phyloP scores from a whole-genome alignment of 768 basidiomycete species.

The Pulveroboletus sp. region DNA sequence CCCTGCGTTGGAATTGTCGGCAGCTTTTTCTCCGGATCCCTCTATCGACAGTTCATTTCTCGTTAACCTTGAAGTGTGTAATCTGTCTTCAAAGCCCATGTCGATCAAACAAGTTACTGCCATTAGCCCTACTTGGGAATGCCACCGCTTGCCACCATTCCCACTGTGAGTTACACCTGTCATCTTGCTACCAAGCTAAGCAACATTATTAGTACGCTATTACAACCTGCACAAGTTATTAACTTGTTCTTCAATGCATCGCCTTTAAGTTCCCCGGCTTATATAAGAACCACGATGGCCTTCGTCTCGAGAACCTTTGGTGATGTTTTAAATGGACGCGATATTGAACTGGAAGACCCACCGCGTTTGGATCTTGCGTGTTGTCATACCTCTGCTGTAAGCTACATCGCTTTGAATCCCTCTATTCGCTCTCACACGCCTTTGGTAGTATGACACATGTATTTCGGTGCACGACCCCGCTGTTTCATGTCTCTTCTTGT shows the following conservation, averaged over 20 bases:
- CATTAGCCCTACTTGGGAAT: constrained; percentile 68
- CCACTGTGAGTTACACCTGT: constrained; percentile 38
- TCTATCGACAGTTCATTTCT: constrained; percentile 46
- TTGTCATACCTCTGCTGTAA: constrained; percentile 45
- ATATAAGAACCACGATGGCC: constrained; percentile 39
- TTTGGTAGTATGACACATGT: constrained; percentile 9
- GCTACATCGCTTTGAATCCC: neutral
- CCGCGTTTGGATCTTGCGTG: constrained; percentile 53
- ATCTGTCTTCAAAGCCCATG: constrained; percentile 40
- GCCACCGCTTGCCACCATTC: constrained; percentile 34
- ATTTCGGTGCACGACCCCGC: constrained; percentile 19
- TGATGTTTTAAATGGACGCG: constrained; percentile 45
- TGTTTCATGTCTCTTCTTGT: constrained; percentile 45
- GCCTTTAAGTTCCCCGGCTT: constrained; percentile 34
- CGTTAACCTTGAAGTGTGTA: constrained; percentile 53
- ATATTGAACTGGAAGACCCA: constrained; percentile 38
- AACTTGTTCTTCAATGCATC: constrained; percentile 41
- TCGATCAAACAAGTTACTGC: constrained; percentile 54
- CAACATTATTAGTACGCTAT: constrained; percentile 32
- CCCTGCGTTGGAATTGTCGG: constrained; percentile 52
- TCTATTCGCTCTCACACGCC: constrained; percentile 1
- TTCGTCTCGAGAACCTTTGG: constrained; percentile 52
- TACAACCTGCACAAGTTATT: constrained; percentile 47
- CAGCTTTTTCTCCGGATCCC: constrained; percentile 47
- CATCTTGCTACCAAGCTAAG: constrained; percentile 3